Evolutionary conservation across 2,329 filamentous ascomycete genomes (phyloP).

Genomic region (Colletotrichum sp.): DNA sequence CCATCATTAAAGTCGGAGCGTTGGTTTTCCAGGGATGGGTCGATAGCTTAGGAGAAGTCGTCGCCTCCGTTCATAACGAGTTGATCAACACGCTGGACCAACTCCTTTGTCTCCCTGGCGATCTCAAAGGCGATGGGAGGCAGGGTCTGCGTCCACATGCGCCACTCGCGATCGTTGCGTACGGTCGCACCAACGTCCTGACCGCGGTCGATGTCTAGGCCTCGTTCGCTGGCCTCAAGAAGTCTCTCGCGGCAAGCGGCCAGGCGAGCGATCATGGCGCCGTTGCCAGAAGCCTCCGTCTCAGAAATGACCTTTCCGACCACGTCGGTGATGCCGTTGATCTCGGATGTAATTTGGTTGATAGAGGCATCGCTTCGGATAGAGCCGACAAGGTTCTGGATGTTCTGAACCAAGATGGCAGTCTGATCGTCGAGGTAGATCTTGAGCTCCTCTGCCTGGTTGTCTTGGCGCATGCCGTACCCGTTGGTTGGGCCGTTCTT

Average conservation of each 20-base stretch:
- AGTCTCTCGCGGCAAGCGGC: conserved; percentile 69
- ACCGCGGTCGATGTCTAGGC: conserved; percentile 66
- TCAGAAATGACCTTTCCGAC: conserved; percentile 73
- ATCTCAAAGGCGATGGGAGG: conserved; percentile 89
- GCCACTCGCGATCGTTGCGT: conserved; percentile 60
- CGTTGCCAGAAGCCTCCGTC: conserved; percentile 61
- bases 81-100: conserved; percentile 51
- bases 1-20: neutral
- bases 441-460: conserved; percentile 57
- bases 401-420: conserved; percentile 76
- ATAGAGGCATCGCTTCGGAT: conserved; percentile 70
- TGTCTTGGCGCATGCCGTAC: conserved; percentile 41
- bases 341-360: conserved; percentile 69
- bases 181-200: conserved; percentile 59
- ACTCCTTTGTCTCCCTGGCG: conserved; percentile 79
- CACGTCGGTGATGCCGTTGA: conserved; percentile 71
- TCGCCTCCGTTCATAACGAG: conserved; percentile 34
- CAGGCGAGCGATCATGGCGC: conserved; percentile 59
- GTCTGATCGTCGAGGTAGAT: conserved; percentile 85
- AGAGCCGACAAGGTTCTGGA: conserved; percentile 78
- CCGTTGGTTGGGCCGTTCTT: conserved; percentile 41
- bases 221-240: conserved; percentile 65
- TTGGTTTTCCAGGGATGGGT: neutral
- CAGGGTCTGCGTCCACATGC: conserved; percentile 70
- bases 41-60: conserved; percentile 48